phyloP scores from a whole-genome alignment of 768 basidiomycete species.

The Nidula microcarpa region DNA sequence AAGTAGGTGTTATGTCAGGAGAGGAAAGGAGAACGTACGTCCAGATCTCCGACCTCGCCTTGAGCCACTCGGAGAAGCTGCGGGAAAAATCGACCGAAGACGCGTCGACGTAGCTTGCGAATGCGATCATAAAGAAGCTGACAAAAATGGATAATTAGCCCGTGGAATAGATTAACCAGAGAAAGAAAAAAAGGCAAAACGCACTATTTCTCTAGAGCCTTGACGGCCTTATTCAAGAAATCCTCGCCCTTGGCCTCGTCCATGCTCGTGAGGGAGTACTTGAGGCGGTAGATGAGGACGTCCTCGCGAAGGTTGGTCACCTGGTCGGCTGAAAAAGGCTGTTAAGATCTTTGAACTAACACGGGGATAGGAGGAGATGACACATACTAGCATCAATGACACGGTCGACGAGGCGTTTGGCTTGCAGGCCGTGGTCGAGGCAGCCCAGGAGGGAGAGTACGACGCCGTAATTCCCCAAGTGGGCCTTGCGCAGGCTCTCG shows the following conservation, averaged over 20 bases:
- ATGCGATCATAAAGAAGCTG: slow-evolving; percentile 93
- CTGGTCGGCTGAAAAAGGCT: slow-evolving; percentile 65
- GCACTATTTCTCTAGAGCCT: slow-evolving; percentile 89
- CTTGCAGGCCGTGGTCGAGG: slow-evolving; percentile 78
- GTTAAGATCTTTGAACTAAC: not conserved
- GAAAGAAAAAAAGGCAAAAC: slow-evolving; percentile 15
- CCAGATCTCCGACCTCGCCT: slow-evolving; percentile 87
- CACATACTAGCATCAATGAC: slow-evolving; percentile 72
- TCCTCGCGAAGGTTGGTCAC: slow-evolving; percentile 91
- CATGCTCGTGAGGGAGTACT: slow-evolving; percentile 80
- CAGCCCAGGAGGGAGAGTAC: slow-evolving; percentile 92
- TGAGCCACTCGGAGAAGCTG: slow-evolving; percentile 85
- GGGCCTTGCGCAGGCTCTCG: slow-evolving; percentile 85
- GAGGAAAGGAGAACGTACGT: slow-evolving; percentile 54
- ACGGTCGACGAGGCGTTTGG: slow-evolving; percentile 88
- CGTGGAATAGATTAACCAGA: no score
- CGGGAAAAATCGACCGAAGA: slow-evolving; percentile 52
- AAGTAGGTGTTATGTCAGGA: not conserved
- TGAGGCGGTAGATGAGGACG: slow-evolving; percentile 77
- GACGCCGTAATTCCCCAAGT: slow-evolving; percentile 89
- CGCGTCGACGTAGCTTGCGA: slow-evolving; percentile 81
- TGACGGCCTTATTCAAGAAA: slow-evolving; percentile 62
- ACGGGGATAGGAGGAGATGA: not conserved
- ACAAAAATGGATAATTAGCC: not conserved
- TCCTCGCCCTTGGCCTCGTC: slow-evolving; percentile 58